These are phyloP conservation scores for Halocafeteria seosinensis DNA, from an alignment of 108 stramenopile species.

Conservation along the genomic window DNA sequence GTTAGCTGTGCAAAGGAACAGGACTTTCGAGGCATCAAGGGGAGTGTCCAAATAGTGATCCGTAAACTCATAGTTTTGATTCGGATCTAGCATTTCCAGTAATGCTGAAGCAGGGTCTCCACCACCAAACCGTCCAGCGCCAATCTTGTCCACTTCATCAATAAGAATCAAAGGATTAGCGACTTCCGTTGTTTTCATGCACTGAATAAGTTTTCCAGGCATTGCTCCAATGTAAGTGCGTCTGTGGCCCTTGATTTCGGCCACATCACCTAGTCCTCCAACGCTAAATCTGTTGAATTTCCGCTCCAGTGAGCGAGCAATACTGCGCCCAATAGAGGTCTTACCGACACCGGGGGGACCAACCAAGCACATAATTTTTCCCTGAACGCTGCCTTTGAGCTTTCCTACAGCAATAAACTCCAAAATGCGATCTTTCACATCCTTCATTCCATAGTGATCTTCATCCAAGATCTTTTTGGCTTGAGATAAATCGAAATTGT, in stretches of 20 bases:
- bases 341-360: conserved; percentile 84
- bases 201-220: conserved; percentile 90
- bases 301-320: conserved; percentile 69
- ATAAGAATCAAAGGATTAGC: conserved; percentile 80
- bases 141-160: conserved; percentile 95
- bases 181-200: conserved; percentile 60
- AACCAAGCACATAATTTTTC: conserved; percentile 76
- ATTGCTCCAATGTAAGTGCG: conserved; percentile 93
- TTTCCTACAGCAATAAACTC: conserved; percentile 94
- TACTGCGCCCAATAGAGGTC: conserved; percentile 67
- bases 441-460: conserved; percentile 87
- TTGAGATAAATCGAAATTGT: conserved; percentile 62
- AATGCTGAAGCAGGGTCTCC: conserved; percentile 87
- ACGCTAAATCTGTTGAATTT: conserved; percentile 88
- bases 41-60: conserved; percentile 96
- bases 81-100: conserved; percentile 72
- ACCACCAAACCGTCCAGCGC: conserved; percentile 43
- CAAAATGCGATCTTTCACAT: conserved; percentile 83
- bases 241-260: conserved; percentile 92
- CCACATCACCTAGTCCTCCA: conserved; percentile 75
- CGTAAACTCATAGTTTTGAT: conserved; percentile 65
- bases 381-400: conserved; percentile 65
- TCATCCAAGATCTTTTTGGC: conserved; percentile 56
- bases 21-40: conserved; percentile 78
- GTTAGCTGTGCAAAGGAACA: conserved; percentile 97